Conservation (phyloP, 2,329 filamentous ascomycete species). For the Ambrosiella cleistominuta region DNA sequence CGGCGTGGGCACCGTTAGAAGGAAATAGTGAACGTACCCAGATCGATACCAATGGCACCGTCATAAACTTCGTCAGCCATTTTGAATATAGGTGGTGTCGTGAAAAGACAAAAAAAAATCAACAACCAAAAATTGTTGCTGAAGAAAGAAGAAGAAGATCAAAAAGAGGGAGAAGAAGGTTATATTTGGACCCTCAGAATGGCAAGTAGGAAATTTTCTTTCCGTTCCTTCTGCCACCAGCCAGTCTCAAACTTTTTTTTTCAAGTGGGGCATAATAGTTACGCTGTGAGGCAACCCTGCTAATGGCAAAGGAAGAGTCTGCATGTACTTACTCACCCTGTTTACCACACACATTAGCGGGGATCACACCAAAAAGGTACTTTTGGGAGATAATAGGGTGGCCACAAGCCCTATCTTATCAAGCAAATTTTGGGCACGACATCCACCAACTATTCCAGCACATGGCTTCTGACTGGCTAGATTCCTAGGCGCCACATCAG, state of each 20-base stretch:
- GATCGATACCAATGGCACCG: conserved; percentile 99
- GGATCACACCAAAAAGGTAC: conserved; percentile 5
- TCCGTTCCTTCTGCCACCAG: conserved; percentile 12
- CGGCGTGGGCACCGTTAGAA: conserved; percentile 9
- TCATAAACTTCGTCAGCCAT: conserved; percentile 99
- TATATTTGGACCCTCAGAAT: conserved; percentile 13
- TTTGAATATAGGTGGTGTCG: conserved; percentile 15
- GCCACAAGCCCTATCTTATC: conserved; percentile 14
- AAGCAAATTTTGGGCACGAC: conserved; percentile 10
- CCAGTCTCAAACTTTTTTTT: conserved; percentile 13
- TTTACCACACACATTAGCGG: conserved; percentile 1
- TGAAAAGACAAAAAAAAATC: conserved; percentile 13
- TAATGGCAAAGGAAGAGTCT: conserved; percentile 10
- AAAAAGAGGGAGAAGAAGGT: conserved; percentile 12
- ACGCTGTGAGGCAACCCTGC: conserved; percentile 13
- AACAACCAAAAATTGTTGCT: conserved; percentile 14
- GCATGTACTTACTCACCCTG: conserved; percentile 4
- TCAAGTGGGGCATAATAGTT: conserved; percentile 9
- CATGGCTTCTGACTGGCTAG: conserved; percentile 9
- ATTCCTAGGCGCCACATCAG: conserved; percentile 10
- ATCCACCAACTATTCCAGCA: conserved; percentile 8
- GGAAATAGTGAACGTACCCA: conserved; percentile 47
- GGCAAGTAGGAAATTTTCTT: conserved; percentile 12
- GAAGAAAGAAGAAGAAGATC: conserved; percentile 12
- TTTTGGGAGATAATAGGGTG: conserved; percentile 10